Evolutionary conservation across 163 green algal genomes (phyloP).

Genomic region (Chlorella variabilis): DNA sequence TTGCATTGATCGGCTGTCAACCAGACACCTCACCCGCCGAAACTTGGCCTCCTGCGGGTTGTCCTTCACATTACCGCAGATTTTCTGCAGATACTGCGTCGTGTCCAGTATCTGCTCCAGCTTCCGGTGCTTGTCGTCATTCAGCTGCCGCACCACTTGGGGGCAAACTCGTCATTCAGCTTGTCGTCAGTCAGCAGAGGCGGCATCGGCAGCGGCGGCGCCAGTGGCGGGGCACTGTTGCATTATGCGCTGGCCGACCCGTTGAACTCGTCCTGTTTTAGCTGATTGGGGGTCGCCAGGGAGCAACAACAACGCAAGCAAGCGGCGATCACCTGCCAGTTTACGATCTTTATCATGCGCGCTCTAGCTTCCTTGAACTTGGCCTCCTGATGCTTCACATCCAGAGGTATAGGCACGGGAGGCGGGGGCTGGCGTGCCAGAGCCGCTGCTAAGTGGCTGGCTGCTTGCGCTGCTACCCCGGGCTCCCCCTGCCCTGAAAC

Average conservation of each 20-base stretch:
- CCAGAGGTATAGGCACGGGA: too few species aligned
- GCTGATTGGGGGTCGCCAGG: too few species aligned
- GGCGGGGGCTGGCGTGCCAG: too few species aligned
- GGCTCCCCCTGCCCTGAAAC: too few species aligned
- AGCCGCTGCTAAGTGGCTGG: too few species aligned
- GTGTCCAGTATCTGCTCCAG: slow-evolving; percentile 41
- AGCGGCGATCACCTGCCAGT: slow-evolving; percentile 16
- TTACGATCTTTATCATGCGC: slow-evolving; percentile 28
- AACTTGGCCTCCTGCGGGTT: slow-evolving; percentile 39
- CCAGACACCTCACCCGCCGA: slow-evolving; percentile 10
- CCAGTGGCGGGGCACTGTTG: neutral
- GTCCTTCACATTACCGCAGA: slow-evolving; percentile 41
- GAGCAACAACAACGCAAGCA: too few species aligned
- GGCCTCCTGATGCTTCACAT: neutral
- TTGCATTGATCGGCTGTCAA: neutral
- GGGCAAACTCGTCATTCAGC: too few species aligned
- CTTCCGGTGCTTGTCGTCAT: slow-evolving; percentile 44
- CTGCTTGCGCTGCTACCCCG: too few species aligned
- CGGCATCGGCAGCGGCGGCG: too few species aligned
- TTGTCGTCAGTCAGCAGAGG: too few species aligned
- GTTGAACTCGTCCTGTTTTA: too few species aligned
- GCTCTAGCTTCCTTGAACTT: slow-evolving; percentile 26
- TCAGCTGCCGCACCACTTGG: neutral
- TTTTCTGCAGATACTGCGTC: slow-evolving; percentile 28
- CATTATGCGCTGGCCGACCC: too few species aligned